A percentile compares a stretch with the other conserved stretches of the same genome.
Conservation (phyloP, 176 grass and related monocot species). For the Hyparrhenia diplandra region DNA sequence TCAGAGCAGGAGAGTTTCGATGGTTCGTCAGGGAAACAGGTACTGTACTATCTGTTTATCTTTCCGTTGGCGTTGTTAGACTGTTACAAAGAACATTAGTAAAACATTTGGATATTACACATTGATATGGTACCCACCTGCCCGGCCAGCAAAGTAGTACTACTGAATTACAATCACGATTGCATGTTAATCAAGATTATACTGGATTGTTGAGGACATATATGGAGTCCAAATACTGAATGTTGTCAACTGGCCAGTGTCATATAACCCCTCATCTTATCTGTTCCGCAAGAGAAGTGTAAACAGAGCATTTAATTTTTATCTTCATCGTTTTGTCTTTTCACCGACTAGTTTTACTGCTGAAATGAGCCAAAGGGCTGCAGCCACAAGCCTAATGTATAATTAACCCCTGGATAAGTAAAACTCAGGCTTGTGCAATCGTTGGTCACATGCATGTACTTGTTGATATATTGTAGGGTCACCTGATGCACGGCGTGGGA, state of each 20-base stretch:
- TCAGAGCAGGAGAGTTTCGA: conserved; percentile 71
- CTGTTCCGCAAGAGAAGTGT: not conserved
- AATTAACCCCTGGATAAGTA: not conserved
- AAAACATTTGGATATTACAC: not conserved
- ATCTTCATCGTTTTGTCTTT: not conserved
- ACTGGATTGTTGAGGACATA: no score
- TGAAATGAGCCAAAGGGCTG: not conserved
- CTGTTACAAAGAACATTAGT: not conserved
- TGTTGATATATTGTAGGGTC: conserved; percentile 47
- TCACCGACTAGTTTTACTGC: not conserved
- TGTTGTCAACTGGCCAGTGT: no score
- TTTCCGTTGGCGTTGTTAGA: not conserved
- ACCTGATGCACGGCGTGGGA: conserved; percentile 50
- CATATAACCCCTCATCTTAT: no score
- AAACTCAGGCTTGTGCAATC: not conserved
- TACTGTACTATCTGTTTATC: conserved; percentile 22
- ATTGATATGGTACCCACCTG: not conserved
- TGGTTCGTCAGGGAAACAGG: conserved; percentile 98
- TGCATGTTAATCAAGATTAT: not conserved
- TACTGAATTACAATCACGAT: not conserved
- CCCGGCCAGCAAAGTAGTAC: no score
- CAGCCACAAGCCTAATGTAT: not conserved
- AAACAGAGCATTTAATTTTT: not conserved
- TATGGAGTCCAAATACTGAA: no score
- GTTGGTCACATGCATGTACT: conserved; percentile 13